These are phyloP conservation scores for Cyberlindnera nakhonratchasimensis DNA, from an alignment of 805 yeast species.

Conservation along the genomic window DNA sequence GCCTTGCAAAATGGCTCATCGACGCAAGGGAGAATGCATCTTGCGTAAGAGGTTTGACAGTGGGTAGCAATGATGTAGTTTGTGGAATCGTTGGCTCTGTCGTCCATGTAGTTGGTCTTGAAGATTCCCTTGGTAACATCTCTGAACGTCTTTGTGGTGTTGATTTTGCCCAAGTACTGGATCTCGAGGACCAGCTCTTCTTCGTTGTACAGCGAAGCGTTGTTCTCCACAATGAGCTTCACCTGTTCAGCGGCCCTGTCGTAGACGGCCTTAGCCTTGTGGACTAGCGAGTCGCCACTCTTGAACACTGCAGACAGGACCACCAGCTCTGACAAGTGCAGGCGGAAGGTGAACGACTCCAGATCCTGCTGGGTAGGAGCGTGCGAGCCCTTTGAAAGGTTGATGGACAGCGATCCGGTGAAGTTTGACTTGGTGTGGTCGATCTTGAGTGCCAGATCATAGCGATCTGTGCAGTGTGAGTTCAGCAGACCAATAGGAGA, in stretches of 20 bases:
- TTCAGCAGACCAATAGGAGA: slow-evolving; percentile 22
- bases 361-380: neutral
- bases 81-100: slow-evolving; percentile 44
- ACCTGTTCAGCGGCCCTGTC: slow-evolving; percentile 28
- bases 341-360: slow-evolving; percentile 26
- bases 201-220: slow-evolving; percentile 9
- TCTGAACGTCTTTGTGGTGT: slow-evolving; percentile 35
- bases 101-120: slow-evolving; percentile 59
- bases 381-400: slow-evolving; percentile 23
- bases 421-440: slow-evolving; percentile 47
- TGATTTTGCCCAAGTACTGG: slow-evolving; percentile 21
- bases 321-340: slow-evolving; percentile 37
- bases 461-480: slow-evolving; percentile 30
- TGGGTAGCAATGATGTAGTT: slow-evolving; percentile 64
- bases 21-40: slow-evolving; percentile 61
- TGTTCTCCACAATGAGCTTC: slow-evolving; percentile 18
- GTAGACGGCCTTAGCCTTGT: slow-evolving; percentile 37
- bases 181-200: slow-evolving; percentile 9
- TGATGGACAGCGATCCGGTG: slow-evolving; percentile 36
- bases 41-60: slow-evolving; percentile 64
- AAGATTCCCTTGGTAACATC: slow-evolving; percentile 65
- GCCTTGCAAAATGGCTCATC: slow-evolving; percentile 62
- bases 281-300: slow-evolving; percentile 24
- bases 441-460: slow-evolving; percentile 36
- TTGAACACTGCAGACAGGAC: slow-evolving; percentile 15